Evolutionary conservation across 2,329 filamentous ascomycete genomes (phyloP).

Genomic region (Magnaporthiopsis incrustans): DNA sequence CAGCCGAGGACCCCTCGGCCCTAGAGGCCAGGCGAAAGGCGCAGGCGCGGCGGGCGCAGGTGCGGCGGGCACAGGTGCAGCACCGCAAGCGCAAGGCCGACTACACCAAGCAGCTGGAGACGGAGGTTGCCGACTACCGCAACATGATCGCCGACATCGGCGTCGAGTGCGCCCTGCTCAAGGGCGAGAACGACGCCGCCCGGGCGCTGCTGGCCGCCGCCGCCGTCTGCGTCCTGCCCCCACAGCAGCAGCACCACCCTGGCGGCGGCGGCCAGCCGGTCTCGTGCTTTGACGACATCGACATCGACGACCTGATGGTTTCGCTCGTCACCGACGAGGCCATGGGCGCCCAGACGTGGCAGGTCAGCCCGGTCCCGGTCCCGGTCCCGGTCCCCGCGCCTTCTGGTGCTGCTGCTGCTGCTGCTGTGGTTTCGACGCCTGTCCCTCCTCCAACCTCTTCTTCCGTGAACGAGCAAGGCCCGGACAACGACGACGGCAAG

Average conservation of each 20-base stretch:
- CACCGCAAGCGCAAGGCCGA: conserved; percentile 49
- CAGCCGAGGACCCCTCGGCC: conserved; percentile 7
- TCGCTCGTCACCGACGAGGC: conserved; percentile 32
- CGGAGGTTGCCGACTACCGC: conserved; percentile 38
- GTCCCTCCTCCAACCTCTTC: too few species aligned
- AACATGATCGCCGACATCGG: conserved; percentile 36
- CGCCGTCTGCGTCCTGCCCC: conserved; percentile 8
- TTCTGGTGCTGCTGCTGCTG: too few species aligned
- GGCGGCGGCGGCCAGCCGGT: neutral
- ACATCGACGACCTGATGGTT: conserved; percentile 30
- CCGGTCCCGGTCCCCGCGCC: too few species aligned
- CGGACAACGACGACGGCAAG: neutral
- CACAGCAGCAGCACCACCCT: neutral
- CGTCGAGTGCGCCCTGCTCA: conserved; percentile 28
- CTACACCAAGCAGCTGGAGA: conserved; percentile 46
- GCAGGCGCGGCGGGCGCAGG: conserved; percentile 40
- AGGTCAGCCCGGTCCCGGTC: neutral
- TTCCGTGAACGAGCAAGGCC: neutral
- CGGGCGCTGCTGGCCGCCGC: conserved; percentile 22
- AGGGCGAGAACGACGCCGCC: conserved; percentile 36
- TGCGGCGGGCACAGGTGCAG: conserved; percentile 44
- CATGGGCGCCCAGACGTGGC: conserved; percentile 22
- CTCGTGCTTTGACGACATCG: conserved; percentile 24
- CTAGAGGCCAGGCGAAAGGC: conserved; percentile 31
- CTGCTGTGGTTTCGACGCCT: too few species aligned